Evolutionary conservation across 176 grass and related monocot genomes (phyloP), one percentile per base, ranked within the genome.

Genomic region (barley (Hordeum vulgare)): DNA sequence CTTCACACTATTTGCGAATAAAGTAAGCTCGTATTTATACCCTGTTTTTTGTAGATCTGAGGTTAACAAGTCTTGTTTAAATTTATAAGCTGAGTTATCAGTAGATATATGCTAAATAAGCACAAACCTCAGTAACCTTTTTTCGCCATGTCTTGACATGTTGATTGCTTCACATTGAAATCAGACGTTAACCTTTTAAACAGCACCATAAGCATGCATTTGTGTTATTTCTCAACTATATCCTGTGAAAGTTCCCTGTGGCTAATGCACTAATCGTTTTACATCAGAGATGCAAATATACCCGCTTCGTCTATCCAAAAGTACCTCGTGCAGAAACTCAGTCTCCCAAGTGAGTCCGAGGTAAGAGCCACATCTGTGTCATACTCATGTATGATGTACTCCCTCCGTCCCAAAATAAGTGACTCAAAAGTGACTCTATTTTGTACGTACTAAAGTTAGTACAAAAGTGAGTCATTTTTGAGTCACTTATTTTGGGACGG

Each of bases 221-320:
- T 83, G 0, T 69, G 17, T 58, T 59, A 69, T 61, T 85, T 76
- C 62, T 49, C 37, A 17, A 40, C 39, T 33, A 31, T 69, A 84
- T 67, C 8, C 37, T 34, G 13, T 84, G 49, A 35, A 18, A 60
- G 26, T 78, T 78, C 29, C 28, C 4, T 78, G 53, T 80, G 28
- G 45, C 42, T 90, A 53, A 33, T 27, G 28, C 15, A 59, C 42
- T 44, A 53, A 71, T 23, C 82, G 64, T 80, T 54, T 62, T 75
- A 26, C 39, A 44, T 53, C 75, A 97, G 94, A 81, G 89, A 94
- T 68, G 94, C 84, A 74, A 94, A 89, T 34, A 39, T 97, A 34
- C 89, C 91, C 59, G 94, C 90, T 85, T 93, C 91, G 17, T 93
- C 85, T 58, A 93, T 97, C 88, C 84, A 90, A 80, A 97, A 94